Evolutionary conservation across 805 yeast species (phyloP).

Genomic region (Ogataea parapolymorpha): DNA sequence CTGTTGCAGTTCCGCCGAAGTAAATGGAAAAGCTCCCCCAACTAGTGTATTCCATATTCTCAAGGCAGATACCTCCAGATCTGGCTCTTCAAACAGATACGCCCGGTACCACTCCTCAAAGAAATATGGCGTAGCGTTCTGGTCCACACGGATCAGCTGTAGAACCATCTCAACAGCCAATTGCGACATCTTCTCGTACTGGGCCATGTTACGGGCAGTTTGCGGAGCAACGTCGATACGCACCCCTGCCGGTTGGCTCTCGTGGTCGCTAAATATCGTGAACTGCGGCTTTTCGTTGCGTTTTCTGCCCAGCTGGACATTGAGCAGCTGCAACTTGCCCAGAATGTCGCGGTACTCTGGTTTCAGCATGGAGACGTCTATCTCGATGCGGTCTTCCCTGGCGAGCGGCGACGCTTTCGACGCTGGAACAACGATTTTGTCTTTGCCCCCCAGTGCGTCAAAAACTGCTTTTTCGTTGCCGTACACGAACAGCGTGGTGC

Average conservation of each 20-base stretch:
- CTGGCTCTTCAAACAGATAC: conserved; percentile 12
- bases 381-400: conserved; percentile 18
- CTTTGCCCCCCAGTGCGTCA: conserved; percentile 11
- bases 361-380: conserved; percentile 11
- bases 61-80: conserved; percentile 4
- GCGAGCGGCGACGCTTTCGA: conserved; percentile 10
- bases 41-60: conserved; percentile 18
- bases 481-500: conserved; percentile 22
- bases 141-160: conserved; percentile 7
- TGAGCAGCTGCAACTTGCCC: conserved; percentile 10
- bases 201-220: conserved; percentile 19
- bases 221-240: conserved; percentile 31
- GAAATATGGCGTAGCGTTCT: conserved; percentile 16
- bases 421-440: conserved; percentile 20
- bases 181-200: conserved; percentile 21
- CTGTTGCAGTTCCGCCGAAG: conserved; percentile 14
- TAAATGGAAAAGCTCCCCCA: conserved; percentile 16
- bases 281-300: conserved; percentile 2
- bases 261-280: conserved; percentile 22
- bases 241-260: conserved; percentile 18
- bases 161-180: conserved; percentile 10
- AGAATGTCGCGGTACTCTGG: conserved; percentile 6
- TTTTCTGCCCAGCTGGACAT: conserved; percentile 10
- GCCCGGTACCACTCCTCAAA: conserved; percentile 29
- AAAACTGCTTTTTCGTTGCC: conserved; percentile 13